phyloP scores from a whole-genome alignment of 2,329 filamentous ascomycete species.

The Fusarium incarnatum region DNA sequence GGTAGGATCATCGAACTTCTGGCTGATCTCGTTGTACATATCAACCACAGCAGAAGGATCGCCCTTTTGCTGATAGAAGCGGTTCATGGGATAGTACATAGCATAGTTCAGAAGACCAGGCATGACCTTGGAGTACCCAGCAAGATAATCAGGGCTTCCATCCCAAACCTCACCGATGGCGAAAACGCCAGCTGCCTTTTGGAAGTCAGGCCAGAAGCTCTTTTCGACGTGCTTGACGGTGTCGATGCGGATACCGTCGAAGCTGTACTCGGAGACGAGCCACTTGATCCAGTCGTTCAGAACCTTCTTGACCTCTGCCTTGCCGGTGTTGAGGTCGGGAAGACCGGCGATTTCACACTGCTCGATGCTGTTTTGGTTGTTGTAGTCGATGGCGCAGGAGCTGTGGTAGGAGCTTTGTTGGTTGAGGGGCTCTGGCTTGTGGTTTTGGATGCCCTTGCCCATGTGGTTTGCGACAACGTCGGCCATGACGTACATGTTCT shows the following conservation, averaged over 20 bases:
- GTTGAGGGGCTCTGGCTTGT: slow-evolving; percentile 60
- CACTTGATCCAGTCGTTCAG: slow-evolving; percentile 69
- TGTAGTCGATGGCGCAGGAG: slow-evolving; percentile 24
- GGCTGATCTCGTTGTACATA: slow-evolving; percentile 53
- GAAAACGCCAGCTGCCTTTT: slow-evolving; percentile 67
- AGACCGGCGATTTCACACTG: slow-evolving; percentile 51
- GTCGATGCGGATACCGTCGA: slow-evolving; percentile 72
- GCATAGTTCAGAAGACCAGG: slow-evolving; percentile 72
- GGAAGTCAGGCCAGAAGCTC: slow-evolving; percentile 68
- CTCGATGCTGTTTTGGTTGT: slow-evolving; percentile 28
- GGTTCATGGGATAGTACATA: slow-evolving; percentile 56
- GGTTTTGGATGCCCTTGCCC: slow-evolving; percentile 60
- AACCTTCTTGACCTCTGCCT: slow-evolving; percentile 59
- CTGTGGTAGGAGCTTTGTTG: slow-evolving; percentile 48
- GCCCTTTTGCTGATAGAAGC: slow-evolving; percentile 54
- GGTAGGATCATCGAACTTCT: slow-evolving; percentile 47
- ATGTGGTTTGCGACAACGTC: slow-evolving; percentile 72
- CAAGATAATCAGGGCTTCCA: slow-evolving; percentile 62
- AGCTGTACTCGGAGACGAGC: slow-evolving; percentile 69
- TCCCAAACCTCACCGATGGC: slow-evolving; percentile 70
- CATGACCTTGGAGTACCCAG: slow-evolving; percentile 65
- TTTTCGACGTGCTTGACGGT: slow-evolving; percentile 71
- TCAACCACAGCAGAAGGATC: slow-evolving; percentile 55
- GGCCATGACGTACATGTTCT: slow-evolving; percentile 67
- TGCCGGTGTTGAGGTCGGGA: slow-evolving; percentile 71